Evolutionary conservation across 2,329 filamentous ascomycete species (phyloP).

Genomic region (Diaporthe nobilis): DNA sequence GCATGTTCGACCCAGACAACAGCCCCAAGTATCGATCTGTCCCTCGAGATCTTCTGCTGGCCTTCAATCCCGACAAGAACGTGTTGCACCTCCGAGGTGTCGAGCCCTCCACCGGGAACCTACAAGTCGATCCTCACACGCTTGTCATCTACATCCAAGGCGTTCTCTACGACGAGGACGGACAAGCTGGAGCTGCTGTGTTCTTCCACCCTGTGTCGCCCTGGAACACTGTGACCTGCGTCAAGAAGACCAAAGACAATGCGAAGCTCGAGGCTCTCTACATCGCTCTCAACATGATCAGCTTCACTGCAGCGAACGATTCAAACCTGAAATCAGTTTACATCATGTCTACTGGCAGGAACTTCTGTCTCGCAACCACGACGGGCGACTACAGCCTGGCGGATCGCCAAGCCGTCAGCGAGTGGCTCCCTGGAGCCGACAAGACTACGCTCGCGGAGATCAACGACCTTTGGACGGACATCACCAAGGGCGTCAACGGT

Average conservation of each 20-base stretch:
- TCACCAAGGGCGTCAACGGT: background rate
- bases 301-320: background rate
- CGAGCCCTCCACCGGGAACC: background rate
- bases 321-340: background rate
- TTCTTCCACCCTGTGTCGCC: background rate
- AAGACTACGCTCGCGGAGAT: background rate
- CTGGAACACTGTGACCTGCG: slow-evolving; percentile 3
- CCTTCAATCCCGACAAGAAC: background rate
- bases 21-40: background rate
- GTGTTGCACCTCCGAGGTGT: background rate
- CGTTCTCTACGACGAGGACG: background rate
- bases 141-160: slow-evolving; percentile 3
- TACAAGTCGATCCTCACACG: background rate
- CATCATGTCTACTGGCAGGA: slow-evolving; percentile 8
- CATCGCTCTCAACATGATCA: slow-evolving; percentile 17
- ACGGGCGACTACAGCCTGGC: background rate
- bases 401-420: background rate
- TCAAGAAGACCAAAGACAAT: background rate
- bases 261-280: slow-evolving; percentile 14
- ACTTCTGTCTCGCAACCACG: background rate
- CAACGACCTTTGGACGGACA: slow-evolving; percentile 6
- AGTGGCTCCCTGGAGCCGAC: background rate
- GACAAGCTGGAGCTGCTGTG: background rate
- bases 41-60: background rate
- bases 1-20: background rate